phyloP scores from a whole-genome alignment of 1,139 yeast species.

The Sugiyamaella pinicola region DNA sequence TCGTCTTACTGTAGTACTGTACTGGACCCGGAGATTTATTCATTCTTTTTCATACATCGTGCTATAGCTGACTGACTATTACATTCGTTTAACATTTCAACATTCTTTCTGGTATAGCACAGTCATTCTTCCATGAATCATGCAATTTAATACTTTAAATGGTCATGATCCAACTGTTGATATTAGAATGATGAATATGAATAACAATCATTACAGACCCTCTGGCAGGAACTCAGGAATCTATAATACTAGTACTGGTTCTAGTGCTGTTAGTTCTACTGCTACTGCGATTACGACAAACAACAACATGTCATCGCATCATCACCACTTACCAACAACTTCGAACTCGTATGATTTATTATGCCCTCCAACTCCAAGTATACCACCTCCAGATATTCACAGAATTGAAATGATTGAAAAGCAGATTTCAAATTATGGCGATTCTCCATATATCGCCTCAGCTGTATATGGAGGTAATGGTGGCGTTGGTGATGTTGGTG shows the following conservation, averaged over 20 bases:
- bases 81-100: too few species aligned
- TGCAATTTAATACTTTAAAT: slow-evolving; percentile 1
- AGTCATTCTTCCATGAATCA: slow-evolving; percentile 1
- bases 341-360: slow-evolving; percentile 13
- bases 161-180: slow-evolving; percentile 1
- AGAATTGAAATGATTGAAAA: slow-evolving; percentile 22
- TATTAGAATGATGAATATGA: slow-evolving; percentile 9
- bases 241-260: not conserved
- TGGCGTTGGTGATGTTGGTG: slow-evolving; percentile 1
- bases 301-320: not conserved
- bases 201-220: not conserved
- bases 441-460: slow-evolving; percentile 24
- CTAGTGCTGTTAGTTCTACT: not conserved
- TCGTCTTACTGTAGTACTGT: too few species aligned
- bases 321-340: slow-evolving; percentile 2
- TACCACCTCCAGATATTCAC: slow-evolving; percentile 22
- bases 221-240: not conserved
- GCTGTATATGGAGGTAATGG: slow-evolving; percentile 21
- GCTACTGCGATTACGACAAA: not conserved
- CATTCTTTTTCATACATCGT: too few species aligned
- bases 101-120: not conserved
- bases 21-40: too few species aligned
- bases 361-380: slow-evolving; percentile 26
- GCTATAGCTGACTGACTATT: too few species aligned
- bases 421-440: slow-evolving; percentile 21